Evolutionary conservation across 768 basidiomycete species (phyloP), one percentile per base, ranked within the genome.

Genomic region (Saitozyma podzolica): DNA sequence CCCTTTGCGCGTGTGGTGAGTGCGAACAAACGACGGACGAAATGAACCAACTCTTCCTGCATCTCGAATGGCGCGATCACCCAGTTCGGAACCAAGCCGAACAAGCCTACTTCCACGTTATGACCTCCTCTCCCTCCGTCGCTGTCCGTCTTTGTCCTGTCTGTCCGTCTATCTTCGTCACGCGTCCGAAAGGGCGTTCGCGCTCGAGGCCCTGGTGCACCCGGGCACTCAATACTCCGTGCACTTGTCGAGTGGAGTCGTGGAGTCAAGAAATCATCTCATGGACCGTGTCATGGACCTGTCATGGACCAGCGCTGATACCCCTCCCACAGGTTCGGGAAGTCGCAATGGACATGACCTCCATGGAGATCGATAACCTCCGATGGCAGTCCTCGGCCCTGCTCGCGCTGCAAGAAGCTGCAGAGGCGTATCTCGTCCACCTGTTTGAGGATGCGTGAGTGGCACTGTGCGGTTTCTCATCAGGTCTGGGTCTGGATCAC

Each of bases 391-490:
- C 87, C 65, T 91, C 92, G 6, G 96, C 96, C 6, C 84, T 99
- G 60, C 76, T 93, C 72, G 96, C 96, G 1, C 80, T 99, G 64
- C 96, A 99, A 74, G 96, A 99, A 80, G 96, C 96, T 11, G 92
- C 93, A 41, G 61, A 72, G 66, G 81, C 80, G 11, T 82, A 77
- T 72, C 83, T 98, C 16, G 91, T 99, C 17, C 94, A 98, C 81
- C 81, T 98, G 50, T 98, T 99, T 66, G 96, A 99, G 81, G 96
- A 99, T 81, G 92, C 95, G 91, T 97, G 80, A 83, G 93, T 90
- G 40, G 40, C 9, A 11, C n/a, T 47, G 45, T 37, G 45, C n/a
- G 6, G 3, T 47, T 6, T 47, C 45, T 2, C 29, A 29, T 29
- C 5, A 5, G 29, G 29, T 29, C 29, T 29, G 29, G 29, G 29